Percentiles rank a stretch among this genome's conserved stretches.
Conservation (phyloP, 345 rosid genomes). For the Boechera retrofracta region DNA sequence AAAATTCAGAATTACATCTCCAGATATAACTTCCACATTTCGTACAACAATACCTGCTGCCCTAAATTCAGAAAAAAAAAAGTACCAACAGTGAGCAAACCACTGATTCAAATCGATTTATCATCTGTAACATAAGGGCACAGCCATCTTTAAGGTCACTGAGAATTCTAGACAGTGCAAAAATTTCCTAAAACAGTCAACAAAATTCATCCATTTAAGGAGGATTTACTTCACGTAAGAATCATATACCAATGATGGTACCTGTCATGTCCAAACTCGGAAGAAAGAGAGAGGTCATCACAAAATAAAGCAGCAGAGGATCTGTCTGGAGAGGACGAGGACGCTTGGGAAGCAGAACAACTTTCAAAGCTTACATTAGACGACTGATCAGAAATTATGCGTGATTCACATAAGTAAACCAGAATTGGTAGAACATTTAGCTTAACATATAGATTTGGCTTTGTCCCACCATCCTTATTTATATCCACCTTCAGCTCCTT, state of each 20-base stretch:
- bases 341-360: constrained; percentile 52
- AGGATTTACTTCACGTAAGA: constrained; percentile 27
- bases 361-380: constrained; percentile 52
- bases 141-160: constrained; percentile 7
- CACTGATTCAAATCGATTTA: constrained; percentile 1
- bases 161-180: constrained; percentile 18
- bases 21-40: constrained; percentile 68
- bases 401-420: constrained; percentile 69
- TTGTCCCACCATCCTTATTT: constrained; percentile 78
- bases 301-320: constrained; percentile 75
- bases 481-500: constrained; percentile 80
- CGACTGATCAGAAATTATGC: constrained; percentile 59
- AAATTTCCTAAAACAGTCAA: constrained; percentile 14
- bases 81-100: constrained; percentile 26
- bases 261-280: constrained; percentile 93
- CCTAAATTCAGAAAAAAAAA: constrained; percentile 54
- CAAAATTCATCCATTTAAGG: background rate
- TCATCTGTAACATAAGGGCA: constrained; percentile 18
- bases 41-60: constrained; percentile 75
- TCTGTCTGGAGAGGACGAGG: constrained; percentile 57
- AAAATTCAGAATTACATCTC: constrained; percentile 71
- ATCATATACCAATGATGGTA: constrained; percentile 42
- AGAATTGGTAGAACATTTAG: constrained; percentile 72
- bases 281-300: constrained; percentile 77
- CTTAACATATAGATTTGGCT: constrained; percentile 66